Base-by-base conservation (phyloP, 805 yeast species). In the Isabelozyma heimii region DNA sequence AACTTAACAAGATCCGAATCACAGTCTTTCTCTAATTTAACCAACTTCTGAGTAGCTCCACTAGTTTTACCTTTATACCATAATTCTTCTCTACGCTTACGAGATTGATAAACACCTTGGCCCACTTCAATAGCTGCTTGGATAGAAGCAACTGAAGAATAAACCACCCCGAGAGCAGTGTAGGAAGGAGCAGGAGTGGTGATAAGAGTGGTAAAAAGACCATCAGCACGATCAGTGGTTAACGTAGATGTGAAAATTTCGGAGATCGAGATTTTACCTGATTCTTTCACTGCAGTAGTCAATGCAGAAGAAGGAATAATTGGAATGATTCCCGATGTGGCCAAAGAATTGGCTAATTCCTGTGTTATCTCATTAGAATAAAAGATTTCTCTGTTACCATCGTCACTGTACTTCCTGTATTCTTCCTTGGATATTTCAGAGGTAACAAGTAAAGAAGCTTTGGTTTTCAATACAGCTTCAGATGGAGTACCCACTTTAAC, bases 31-130 rank as follows among this genome's bases (percentile, higher is more conserved):
- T 83, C 85, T 49, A 94, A 66, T 41, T 76, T 70, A 20, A 87
- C 56, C 43, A 94, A 76, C 56, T 77, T 76, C 71, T 94, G 99
- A 1, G 95, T 89, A 46, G 96, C 96, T 16, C 99, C 99, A n/a
- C 96, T 87, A 1, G 97, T 89, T 48, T 87, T 86, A 28, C 99
- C 99, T 67, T 94, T 94, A 66, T 85, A 87, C 99, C 99, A 94
- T 50, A 94, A 77, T 41, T 96, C 98, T 52, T 89, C 84, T 16
- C 62, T 60, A 46, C 79, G 69, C 60, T 87, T 84, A 59, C 99
- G 85, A 8, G 97, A 89, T 67, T 87, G 97, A 69, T 94, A 94
- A 2, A 94, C 97, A 49, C 99, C 99, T 8, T 89, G 83, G 44
- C 82, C 79, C 17, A 89, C 85, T 51, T 81, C 82, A 56, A 94